Percentiles rank a stretch among this genome's conserved stretches.
phyloP scores from a whole-genome alignment of 352 stramenopile genomes.

The Pythium sp. region DNA sequence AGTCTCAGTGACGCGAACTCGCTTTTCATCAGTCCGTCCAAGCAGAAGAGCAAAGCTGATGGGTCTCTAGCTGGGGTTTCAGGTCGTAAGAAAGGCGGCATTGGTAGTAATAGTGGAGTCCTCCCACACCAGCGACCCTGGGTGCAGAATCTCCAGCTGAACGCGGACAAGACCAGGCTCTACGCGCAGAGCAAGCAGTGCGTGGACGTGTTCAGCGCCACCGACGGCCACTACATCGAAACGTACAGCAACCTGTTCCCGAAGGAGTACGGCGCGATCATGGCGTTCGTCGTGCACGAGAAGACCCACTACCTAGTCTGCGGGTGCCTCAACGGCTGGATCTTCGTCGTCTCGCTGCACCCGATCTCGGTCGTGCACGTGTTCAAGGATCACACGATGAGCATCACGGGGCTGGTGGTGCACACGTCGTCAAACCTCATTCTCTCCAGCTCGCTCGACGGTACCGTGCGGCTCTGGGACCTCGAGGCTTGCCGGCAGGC shows the following conservation, averaged over 20 bases:
- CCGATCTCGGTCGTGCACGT: conserved; percentile 54
- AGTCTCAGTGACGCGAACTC: neutral
- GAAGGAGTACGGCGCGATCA: conserved; percentile 52
- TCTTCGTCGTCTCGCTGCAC: conserved; percentile 56
- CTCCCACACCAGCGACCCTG: conserved; percentile 24
- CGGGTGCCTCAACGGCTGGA: conserved; percentile 50
- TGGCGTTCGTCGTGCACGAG: conserved; percentile 60
- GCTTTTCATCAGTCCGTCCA: neutral
- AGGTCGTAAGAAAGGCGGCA: conserved; percentile 7
- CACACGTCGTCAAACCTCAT: conserved; percentile 50
- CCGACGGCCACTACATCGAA: conserved; percentile 46
- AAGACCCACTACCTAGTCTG: conserved; percentile 68
- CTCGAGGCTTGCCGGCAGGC: conserved; percentile 57
- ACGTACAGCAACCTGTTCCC: conserved; percentile 52
- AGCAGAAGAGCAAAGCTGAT: conserved; percentile 16
- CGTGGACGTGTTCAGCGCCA: conserved; percentile 54
- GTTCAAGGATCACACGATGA: conserved; percentile 70
- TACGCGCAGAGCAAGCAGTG: conserved; percentile 49
- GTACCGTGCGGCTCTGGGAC: conserved; percentile 65
- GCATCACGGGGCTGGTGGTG: conserved; percentile 50
- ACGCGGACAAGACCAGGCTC: conserved; percentile 31
- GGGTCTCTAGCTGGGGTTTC: neutral
- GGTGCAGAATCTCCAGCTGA: conserved; percentile 55
- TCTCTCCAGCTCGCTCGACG: conserved; percentile 71
- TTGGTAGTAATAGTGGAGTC: neutral